phyloP scores from a whole-genome alignment of 2,329 filamentous ascomycete genomes.

The Colletotrichum chlorophyti region DNA sequence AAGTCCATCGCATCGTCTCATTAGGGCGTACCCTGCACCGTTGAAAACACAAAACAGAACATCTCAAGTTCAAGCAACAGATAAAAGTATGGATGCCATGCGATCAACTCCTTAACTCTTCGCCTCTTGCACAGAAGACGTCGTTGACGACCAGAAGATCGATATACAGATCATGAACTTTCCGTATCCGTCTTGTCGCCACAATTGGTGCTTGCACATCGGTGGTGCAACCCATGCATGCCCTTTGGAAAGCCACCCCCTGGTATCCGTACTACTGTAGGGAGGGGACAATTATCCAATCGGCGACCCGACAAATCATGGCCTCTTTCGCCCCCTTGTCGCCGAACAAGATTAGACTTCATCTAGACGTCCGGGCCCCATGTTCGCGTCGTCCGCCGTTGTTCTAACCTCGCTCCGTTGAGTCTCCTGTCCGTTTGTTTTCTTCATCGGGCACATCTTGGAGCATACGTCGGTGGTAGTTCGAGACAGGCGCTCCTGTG shows the following conservation, averaged over 20 bases:
- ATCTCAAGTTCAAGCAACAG: too few species aligned
- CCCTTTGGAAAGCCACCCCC: neutral
- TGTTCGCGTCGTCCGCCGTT: slow-evolving; percentile 12
- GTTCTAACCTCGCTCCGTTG: slow-evolving; percentile 16
- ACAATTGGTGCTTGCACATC: slow-evolving; percentile 21
- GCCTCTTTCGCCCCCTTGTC: neutral
- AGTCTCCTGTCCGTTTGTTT: slow-evolving; percentile 14
- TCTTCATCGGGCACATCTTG: neutral
- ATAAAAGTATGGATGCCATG: too few species aligned
- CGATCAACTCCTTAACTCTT: too few species aligned
- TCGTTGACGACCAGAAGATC: slow-evolving; percentile 15
- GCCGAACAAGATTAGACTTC: slow-evolving; percentile 23
- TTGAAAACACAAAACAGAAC: too few species aligned
- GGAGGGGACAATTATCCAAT: slow-evolving; percentile 5
- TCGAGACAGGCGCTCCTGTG: too few species aligned
- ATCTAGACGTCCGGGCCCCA: slow-evolving; percentile 26
- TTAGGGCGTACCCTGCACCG: too few species aligned
- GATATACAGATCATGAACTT: neutral
- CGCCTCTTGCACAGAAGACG: too few species aligned
- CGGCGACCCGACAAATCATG: neutral
- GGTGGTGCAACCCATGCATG: slow-evolving; percentile 16
- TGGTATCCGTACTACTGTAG: neutral
- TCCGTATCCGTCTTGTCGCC: too few species aligned
- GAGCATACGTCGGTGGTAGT: neutral
- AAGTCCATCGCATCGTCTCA: too few species aligned